A percentile compares a stretch with the other conserved stretches of the same genome.
These are phyloP conservation scores for Cystobasidiaceae sp. DNA, from an alignment of 1,284 basidiomycete genomes.

Conservation along the genomic window DNA sequence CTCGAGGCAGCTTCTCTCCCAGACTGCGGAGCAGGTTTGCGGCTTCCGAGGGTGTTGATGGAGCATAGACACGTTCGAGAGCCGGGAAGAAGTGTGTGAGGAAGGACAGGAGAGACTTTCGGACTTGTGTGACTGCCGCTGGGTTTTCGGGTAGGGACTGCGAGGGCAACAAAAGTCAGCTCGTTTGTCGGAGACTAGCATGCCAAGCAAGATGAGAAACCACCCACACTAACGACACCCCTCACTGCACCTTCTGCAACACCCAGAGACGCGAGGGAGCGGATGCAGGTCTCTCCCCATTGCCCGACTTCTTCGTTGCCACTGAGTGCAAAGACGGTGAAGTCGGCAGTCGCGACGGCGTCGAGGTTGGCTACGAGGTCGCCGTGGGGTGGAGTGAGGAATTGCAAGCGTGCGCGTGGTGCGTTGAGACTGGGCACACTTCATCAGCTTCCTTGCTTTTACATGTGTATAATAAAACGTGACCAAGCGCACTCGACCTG, in stretches of 20 bases:
- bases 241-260: constrained; percentile 69
- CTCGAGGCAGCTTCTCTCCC: constrained; percentile 41
- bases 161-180: neutral
- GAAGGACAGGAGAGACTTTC: constrained; percentile 85
- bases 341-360: constrained; percentile 82
- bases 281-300: constrained; percentile 85
- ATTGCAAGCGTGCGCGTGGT: constrained; percentile 66
- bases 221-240: constrained; percentile 58
- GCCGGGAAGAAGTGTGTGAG: constrained; percentile 89
- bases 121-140: constrained; percentile 39
- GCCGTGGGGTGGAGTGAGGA: constrained; percentile 57
- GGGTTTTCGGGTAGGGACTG: constrained; percentile 54
- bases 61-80: constrained; percentile 56
- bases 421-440: constrained; percentile 32
- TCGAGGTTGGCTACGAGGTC: constrained; percentile 73
- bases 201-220: constrained; percentile 41
- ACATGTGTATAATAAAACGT: neutral
- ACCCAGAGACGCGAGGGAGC: constrained; percentile 58
- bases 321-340: constrained; percentile 79
- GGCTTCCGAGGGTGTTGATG: constrained; percentile 52
- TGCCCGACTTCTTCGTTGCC: constrained; percentile 71
- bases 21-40: constrained; percentile 59
- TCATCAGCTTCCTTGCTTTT: neutral
- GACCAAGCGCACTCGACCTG: constrained; percentile 47
- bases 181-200: constrained; percentile 32